A percentile compares a stretch with the other conserved stretches of the same genome.
Conservation (phyloP, 345 rosid genomes). For the Hypericum androsaemum region DNA sequence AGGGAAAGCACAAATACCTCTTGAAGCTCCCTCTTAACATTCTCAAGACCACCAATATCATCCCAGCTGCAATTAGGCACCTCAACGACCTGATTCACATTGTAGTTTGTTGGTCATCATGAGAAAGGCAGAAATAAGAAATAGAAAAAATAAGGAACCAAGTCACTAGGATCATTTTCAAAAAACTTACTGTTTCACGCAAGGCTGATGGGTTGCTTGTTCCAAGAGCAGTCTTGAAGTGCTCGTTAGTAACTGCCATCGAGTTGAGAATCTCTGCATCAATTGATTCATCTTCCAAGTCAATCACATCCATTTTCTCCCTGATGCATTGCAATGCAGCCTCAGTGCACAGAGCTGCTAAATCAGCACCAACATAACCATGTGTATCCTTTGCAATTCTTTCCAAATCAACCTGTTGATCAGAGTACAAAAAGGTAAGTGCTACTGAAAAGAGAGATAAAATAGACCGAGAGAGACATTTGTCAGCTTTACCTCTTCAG, state of each 20-base stretch:
- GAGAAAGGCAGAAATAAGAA: not conserved
- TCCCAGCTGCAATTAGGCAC: slow-evolving; percentile 17
- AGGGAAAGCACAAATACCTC: slow-evolving; percentile 7
- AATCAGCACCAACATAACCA: slow-evolving; percentile 18
- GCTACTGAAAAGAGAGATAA: not conserved
- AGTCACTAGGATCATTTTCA: no score
- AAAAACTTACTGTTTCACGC: slow-evolving; percentile 14
- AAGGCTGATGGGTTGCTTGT: slow-evolving; percentile 20
- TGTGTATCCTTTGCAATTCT: slow-evolving; percentile 15
- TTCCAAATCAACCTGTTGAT: slow-evolving; percentile 10
- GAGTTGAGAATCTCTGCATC: slow-evolving; percentile 18
- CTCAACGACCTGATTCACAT: slow-evolving; percentile 11
- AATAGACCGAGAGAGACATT: not conserved
- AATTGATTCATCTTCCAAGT: slow-evolving; percentile 16
- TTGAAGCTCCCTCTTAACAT: slow-evolving; percentile 19
- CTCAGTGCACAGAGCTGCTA: slow-evolving; percentile 20
- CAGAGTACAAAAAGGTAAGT: not conserved
- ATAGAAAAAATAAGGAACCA: not conserved
- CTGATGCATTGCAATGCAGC: slow-evolving; percentile 17
- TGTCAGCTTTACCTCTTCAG: slow-evolving; percentile 11
- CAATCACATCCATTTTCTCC: slow-evolving; percentile 20
- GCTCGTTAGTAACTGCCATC: slow-evolving; percentile 14
- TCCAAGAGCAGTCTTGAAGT: slow-evolving; percentile 16
- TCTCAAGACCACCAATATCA: slow-evolving; percentile 17
- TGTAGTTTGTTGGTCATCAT: not conserved